phyloP scores from a whole-genome alignment of 495 filamentous ascomycete species.

The Penicillium soppii region DNA sequence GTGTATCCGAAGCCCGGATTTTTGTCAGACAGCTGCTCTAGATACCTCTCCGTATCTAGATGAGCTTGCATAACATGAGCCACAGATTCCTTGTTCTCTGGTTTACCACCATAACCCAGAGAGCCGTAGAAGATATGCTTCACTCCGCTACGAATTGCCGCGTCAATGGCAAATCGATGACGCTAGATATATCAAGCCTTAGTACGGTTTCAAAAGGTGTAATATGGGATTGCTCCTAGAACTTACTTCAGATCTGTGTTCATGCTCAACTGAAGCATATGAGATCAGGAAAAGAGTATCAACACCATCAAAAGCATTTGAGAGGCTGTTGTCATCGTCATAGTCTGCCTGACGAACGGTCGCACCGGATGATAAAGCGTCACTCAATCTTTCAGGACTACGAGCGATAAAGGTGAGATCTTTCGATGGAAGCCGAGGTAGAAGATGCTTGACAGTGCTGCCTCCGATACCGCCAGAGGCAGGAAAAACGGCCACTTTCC shows the following conservation, averaged over 20 bases:
- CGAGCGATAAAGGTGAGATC: constrained; percentile 38
- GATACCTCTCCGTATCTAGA: constrained; percentile 56
- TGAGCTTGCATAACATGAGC: constrained; percentile 63
- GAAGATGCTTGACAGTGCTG: constrained; percentile 41
- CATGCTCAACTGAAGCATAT: constrained; percentile 25
- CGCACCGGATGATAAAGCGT: constrained; percentile 13
- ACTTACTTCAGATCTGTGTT: constrained; percentile 24
- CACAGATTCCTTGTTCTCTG: constrained; percentile 34
- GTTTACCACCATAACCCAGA: constrained; percentile 47
- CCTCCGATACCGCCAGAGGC: constrained; percentile 40
- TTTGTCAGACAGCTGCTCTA: constrained; percentile 26
- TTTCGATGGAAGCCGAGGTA: constrained; percentile 25
- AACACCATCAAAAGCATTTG: constrained; percentile 24
- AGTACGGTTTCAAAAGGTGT: neutral
- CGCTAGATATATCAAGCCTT: constrained; percentile 6
- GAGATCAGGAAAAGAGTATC: constrained; percentile 30
- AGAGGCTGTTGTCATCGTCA: constrained; percentile 16
- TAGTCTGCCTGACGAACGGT: constrained; percentile 26
- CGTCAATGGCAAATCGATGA: constrained; percentile 52
- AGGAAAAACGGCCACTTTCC: constrained; percentile 35
- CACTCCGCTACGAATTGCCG: constrained; percentile 52
- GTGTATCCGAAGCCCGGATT: constrained; percentile 38
- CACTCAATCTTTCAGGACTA: constrained; percentile 30
- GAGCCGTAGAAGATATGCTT: constrained; percentile 60
- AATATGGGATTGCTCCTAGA: neutral